These are phyloP conservation scores for Cercospora sesami DNA, from an alignment of 2,329 filamentous ascomycete genomes.

Conservation along the genomic window DNA sequence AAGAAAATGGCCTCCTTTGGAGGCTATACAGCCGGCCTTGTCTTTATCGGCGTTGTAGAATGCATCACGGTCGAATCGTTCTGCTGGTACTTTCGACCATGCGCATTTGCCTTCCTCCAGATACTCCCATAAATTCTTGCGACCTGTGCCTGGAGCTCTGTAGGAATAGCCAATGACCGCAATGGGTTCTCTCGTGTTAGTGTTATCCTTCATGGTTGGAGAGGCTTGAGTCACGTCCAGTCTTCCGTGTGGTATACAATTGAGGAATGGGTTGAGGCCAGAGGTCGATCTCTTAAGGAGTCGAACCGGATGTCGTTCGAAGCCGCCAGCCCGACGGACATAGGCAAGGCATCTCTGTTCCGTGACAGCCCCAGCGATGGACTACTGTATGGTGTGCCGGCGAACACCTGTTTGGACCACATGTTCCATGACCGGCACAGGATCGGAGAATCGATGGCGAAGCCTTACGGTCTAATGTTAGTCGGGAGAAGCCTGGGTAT, in stretches of 20 bases:
- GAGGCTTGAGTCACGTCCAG: background rate
- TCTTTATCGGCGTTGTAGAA: slow-evolving; percentile 25
- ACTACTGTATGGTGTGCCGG: background rate
- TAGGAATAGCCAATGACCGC: slow-evolving; percentile 4
- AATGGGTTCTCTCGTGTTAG: background rate
- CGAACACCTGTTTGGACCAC: background rate
- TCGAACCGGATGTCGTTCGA: background rate
- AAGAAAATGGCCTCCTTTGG: slow-evolving; percentile 11
- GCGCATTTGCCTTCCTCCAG: background rate
- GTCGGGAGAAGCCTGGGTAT: background rate
- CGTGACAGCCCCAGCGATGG: background rate
- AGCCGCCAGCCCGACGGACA: background rate
- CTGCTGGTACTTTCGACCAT: slow-evolving; percentile 18
- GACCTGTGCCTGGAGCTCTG: slow-evolving; percentile 1
- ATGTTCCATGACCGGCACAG: background rate
- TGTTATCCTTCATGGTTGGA: background rate
- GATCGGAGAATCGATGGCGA: background rate
- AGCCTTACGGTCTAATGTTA: background rate
- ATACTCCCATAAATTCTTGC: background rate
- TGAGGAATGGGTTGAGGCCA: background rate
- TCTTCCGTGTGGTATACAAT: background rate
- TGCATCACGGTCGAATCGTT: slow-evolving; percentile 27
- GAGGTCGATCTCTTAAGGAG: background rate
- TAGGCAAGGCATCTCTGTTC: background rate
- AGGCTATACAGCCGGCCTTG: slow-evolving; percentile 1